Base-by-base conservation (phyloP, 2,329 filamentous ascomycete species). In the Calonectria naviculata region DNA sequence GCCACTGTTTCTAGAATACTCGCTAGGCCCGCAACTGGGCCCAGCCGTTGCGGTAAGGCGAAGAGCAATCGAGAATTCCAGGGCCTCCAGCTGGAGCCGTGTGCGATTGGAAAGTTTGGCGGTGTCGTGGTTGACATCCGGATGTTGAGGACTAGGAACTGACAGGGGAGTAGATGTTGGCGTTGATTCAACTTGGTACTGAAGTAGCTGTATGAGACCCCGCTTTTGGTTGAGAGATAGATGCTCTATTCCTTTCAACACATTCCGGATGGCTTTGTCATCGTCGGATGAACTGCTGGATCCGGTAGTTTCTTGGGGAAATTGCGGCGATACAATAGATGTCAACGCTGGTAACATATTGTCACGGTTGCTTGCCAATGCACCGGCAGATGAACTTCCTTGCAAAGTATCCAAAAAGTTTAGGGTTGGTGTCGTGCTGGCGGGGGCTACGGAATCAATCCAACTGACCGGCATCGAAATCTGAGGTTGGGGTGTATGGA, bases 11-110 rank as follows among this genome's bases (percentile, higher is more conserved):
- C 58, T 73, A 10, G 67, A 68, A 54, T 74, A 79, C 42, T 75
- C 64, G 12, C 66, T 69, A 4, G 74, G 76, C 1, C 71, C 54
- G 24, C 71, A 62, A 12, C 68, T 65, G 1, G 76, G 77, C 5
- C 70, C 62, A 17, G 71, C 58, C 9, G 58, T 29, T 3, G 69
- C 56, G 8, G 66, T 38, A 41, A 68, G 65, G 44, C 71, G 60
- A n/a, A 78, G 28, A 31, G 75, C 71, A 21, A 71, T 70, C 17
- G 74, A 72, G 36, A 79, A 80, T 38, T 73, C 63, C 29, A 76
- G 49, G 13, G 75, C 74, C 31, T 75, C 71, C 19, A 76, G 36
- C 36, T 75, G 76, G 13, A 76, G 70, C 17, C 70, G 68, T 10
- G 75, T 78, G 21, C 46, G 71, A 6, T 58, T 7, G 15, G 24